Evolutionary conservation across 331 rosid species (phyloP).

Genomic region (Spiraea crenata): DNA sequence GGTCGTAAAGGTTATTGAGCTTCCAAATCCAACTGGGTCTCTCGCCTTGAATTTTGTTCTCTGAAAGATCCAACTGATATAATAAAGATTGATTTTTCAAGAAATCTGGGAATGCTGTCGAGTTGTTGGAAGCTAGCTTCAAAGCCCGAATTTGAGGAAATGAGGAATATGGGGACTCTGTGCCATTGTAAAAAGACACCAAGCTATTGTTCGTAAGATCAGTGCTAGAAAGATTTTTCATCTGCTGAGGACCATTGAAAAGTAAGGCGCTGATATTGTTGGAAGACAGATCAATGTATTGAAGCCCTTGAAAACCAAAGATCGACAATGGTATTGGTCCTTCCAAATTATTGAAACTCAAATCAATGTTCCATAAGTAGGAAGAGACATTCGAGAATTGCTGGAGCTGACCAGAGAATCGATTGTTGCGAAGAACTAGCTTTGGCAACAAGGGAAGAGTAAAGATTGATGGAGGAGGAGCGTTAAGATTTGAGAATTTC

Average conservation of each 20-base stretch:
- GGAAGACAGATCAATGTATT: no score
- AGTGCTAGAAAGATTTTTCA: no score
- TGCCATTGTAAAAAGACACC: no score
- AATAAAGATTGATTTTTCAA: conserved; percentile 21
- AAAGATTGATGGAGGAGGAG: conserved; percentile 9
- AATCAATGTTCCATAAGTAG: conserved; percentile 20
- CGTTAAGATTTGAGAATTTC: no score
- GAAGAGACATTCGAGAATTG: conserved; percentile 26
- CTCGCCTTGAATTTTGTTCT: conserved; percentile 22
- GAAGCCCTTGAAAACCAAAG: no score
- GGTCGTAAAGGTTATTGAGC: neutral
- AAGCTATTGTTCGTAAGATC: no score
- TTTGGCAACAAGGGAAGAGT: conserved; percentile 20
- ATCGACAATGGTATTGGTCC: no score
- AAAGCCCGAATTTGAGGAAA: no score
- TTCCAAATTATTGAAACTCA: no score
- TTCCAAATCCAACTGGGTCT: conserved; percentile 33
- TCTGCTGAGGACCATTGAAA: no score
- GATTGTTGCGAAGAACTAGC: conserved; percentile 36
- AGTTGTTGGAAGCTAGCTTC: conserved; percentile 17
- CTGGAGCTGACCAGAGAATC: conserved; percentile 28
- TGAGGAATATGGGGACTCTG: no score
- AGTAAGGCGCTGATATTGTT: no score
- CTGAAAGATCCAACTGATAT: conserved; percentile 7
- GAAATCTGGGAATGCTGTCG: conserved; percentile 13